Conservation (phyloP, 257 asterid genomes). For the Apocynum venetum region DNA sequence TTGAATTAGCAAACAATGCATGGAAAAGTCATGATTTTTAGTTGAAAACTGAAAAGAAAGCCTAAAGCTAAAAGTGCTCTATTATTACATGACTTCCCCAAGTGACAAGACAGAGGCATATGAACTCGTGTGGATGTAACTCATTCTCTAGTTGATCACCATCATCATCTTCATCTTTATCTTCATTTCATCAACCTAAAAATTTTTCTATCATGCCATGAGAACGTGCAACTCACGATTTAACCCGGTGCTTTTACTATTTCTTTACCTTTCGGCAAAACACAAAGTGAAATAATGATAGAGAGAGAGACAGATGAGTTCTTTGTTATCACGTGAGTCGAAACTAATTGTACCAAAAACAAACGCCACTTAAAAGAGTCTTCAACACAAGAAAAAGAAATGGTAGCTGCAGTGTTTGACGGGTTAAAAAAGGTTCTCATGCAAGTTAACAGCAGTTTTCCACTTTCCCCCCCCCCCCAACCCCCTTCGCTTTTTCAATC, state of each 20-base stretch:
- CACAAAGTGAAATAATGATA: not conserved
- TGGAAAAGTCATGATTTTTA: slow-evolving; percentile 22
- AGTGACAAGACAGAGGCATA: not conserved
- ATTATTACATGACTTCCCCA: not conserved
- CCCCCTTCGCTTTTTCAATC: too few species aligned
- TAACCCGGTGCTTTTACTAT: not conserved
- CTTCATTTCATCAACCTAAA: not conserved
- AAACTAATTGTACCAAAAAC: slow-evolving; percentile 2
- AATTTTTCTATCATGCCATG: not conserved
- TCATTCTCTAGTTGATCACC: not conserved
- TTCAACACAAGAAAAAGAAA: not conserved
- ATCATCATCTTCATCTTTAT: not conserved
- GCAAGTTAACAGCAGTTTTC: not conserved
- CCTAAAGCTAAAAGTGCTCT: not conserved
- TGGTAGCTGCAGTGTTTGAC: not conserved
- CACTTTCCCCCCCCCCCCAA: not conserved
- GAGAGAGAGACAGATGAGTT: not conserved
- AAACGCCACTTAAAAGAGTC: not conserved
- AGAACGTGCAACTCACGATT: not conserved
- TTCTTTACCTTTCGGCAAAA: slow-evolving; percentile 1
- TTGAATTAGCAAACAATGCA: slow-evolving; percentile 13
- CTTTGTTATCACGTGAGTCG: slow-evolving; percentile 6
- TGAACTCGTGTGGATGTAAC: slow-evolving; percentile 10
- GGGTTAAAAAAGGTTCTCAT: not conserved
- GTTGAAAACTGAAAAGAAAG: slow-evolving; percentile 20